A percentile compares a stretch with the other conserved stretches of the same genome.
Conservation (phyloP, 2,329 filamentous ascomycete species). For the Paecilomyces fulvus region DNA sequence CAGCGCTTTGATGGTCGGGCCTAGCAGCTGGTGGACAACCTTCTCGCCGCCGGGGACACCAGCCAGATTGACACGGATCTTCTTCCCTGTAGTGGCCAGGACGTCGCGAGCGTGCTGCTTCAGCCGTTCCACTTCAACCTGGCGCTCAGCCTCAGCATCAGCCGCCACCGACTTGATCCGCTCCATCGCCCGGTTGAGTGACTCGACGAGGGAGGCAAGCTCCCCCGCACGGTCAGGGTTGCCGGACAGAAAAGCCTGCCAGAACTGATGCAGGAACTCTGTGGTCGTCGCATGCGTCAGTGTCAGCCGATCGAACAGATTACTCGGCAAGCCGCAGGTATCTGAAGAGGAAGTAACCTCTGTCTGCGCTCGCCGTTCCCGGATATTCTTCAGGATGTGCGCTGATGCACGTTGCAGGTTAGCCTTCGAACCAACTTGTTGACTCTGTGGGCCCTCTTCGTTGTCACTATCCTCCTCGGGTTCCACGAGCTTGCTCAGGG, state of each 20-base stretch:
- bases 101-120: slow-evolving; percentile 64
- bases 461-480: slow-evolving; percentile 51
- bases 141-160: slow-evolving; percentile 67
- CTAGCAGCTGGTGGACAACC: slow-evolving; percentile 67
- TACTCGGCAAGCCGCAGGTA: slow-evolving; percentile 40
- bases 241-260: slow-evolving; percentile 82
- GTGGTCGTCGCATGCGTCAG: slow-evolving; percentile 86
- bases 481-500: slow-evolving; percentile 55
- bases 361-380: slow-evolving; percentile 46
- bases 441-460: slow-evolving; percentile 44
- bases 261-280: slow-evolving; percentile 97
- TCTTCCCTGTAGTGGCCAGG: slow-evolving; percentile 65
- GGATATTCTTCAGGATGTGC: slow-evolving; percentile 51
- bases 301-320: slow-evolving; percentile 53
- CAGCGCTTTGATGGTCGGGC: slow-evolving; percentile 63
- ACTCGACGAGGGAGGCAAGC: slow-evolving; percentile 72
- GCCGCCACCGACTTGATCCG: slow-evolving; percentile 73
- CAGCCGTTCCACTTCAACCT: slow-evolving; percentile 55
- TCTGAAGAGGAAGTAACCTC: slow-evolving; percentile 27
- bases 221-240: slow-evolving; percentile 73
- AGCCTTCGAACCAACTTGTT: slow-evolving; percentile 60
- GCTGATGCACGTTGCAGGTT: slow-evolving; percentile 49
- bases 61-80: slow-evolving; percentile 56
- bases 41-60: slow-evolving; percentile 65
- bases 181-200: slow-evolving; percentile 65